phyloP scores from a whole-genome alignment of 108 stramenopile genomes.

The Pelagomonas calceolata region DNA sequence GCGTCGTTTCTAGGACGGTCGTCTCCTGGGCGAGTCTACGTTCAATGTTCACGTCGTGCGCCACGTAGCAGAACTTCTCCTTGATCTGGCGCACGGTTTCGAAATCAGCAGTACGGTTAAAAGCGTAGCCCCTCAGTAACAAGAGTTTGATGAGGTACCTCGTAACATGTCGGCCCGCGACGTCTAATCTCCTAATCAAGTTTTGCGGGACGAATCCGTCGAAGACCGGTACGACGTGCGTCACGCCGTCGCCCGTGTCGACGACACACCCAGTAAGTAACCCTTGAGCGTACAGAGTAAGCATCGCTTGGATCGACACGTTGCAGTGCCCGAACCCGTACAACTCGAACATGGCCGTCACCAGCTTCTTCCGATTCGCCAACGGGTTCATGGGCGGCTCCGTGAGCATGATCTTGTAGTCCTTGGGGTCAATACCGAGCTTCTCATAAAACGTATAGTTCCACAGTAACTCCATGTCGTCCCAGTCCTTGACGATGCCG shows the following conservation, averaged over 20 bases:
- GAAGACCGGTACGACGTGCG: conserved; percentile 41
- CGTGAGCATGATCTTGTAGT: conserved; percentile 37
- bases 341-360: conserved; percentile 37
- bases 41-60: conserved; percentile 41
- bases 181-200: conserved; percentile 34
- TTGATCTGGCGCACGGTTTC: conserved; percentile 44
- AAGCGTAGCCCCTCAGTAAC: conserved; percentile 39
- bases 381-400: conserved; percentile 39
- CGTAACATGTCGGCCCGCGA: conserved; percentile 42
- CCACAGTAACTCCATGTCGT: conserved; percentile 59
- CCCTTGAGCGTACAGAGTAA: conserved; percentile 41
- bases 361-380: conserved; percentile 26
- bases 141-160: conserved; percentile 37
- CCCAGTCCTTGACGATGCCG: conserved; percentile 58
- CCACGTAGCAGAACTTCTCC: conserved; percentile 40
- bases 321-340: conserved; percentile 28
- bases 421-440: conserved; percentile 35
- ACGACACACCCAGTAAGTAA: conserved; percentile 38
- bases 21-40: conserved; percentile 50
- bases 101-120: conserved; percentile 41
- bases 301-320: conserved; percentile 41
- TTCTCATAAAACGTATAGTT: conserved; percentile 49
- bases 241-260: conserved; percentile 47
- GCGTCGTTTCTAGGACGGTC: conserved; percentile 41
- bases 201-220: conserved; percentile 38